phyloP scores from a whole-genome alignment of 148 eudicot species.

The Silene latifolia region DNA sequence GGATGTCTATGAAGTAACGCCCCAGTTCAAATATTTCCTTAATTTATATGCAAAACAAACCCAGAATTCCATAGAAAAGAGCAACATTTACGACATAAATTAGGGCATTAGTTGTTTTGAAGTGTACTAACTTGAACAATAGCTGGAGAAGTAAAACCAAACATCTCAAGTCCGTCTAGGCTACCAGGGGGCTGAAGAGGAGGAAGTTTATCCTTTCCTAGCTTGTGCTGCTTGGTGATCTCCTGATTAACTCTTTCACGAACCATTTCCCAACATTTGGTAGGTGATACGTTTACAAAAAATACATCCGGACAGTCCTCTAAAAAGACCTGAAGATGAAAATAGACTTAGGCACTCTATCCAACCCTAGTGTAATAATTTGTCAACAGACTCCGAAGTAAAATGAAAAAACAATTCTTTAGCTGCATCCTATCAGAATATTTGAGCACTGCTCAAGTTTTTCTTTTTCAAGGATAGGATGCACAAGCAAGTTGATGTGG shows the following conservation, averaged over 20 bases:
- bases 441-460: background rate
- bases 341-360: constrained; percentile 3
- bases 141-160: constrained; percentile 83
- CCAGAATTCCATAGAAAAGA: background rate
- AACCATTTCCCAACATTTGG: constrained; percentile 92
- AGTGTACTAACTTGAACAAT: constrained; percentile 66
- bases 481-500: background rate
- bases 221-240: constrained; percentile 78
- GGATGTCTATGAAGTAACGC: background rate
- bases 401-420: background rate
- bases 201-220: constrained; percentile 64
- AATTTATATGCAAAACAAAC: background rate
- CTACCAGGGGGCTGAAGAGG: constrained; percentile 97
- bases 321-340: constrained; percentile 54
- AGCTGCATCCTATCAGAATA: background rate
- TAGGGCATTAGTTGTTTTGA: background rate
- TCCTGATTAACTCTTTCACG: constrained; percentile 82
- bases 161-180: constrained; percentile 91
- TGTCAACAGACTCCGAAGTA: background rate
- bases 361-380: background rate
- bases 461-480: no score
- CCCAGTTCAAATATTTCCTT: background rate
- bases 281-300: constrained; percentile 61
- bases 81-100: background rate
- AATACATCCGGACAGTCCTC: constrained; percentile 71